Percentiles rank a stretch among this genome's conserved stretches.
Evolutionary conservation across 2,329 filamentous ascomycete species (phyloP).

Genomic region (Penicillium sp.): DNA sequence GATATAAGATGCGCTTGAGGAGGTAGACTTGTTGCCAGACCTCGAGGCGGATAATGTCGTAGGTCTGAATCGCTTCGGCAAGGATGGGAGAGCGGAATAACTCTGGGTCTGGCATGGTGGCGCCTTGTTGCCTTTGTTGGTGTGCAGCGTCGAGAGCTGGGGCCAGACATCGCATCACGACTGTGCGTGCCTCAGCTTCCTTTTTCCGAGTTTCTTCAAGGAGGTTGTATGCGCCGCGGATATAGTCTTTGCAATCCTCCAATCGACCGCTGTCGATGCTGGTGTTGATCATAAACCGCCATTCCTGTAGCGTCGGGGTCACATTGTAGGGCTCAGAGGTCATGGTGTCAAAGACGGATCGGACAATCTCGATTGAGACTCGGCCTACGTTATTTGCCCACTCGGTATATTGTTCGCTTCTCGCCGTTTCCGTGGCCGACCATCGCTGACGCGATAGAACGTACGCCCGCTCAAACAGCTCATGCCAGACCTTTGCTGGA

Average conservation of each 20-base stretch:
- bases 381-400: constrained; percentile 26
- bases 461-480: constrained; percentile 68
- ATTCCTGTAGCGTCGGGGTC: constrained; percentile 60
- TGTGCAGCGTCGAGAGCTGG: constrained; percentile 6
- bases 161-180: constrained; percentile 30
- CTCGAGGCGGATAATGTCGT: constrained; percentile 35
- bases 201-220: constrained; percentile 32
- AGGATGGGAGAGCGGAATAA: constrained; percentile 29
- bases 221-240: constrained; percentile 34
- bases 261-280: constrained; percentile 25
- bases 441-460: constrained; percentile 50
- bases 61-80: constrained; percentile 34
- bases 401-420: constrained; percentile 1
- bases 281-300: constrained; percentile 40
- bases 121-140: neutral
- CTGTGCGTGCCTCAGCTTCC: constrained; percentile 27
- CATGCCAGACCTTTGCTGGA: constrained; percentile 61
- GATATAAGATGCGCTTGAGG: constrained; percentile 15
- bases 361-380: constrained; percentile 50
- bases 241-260: constrained; percentile 28
- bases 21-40: constrained; percentile 35
- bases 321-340: constrained; percentile 59
- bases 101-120: constrained; percentile 6
- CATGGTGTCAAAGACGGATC: constrained; percentile 62
- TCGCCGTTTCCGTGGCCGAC: neutral